Evolutionary conservation across 306 rosid genomes (phyloP).

Genomic region (Phaseolus lunatus): DNA sequence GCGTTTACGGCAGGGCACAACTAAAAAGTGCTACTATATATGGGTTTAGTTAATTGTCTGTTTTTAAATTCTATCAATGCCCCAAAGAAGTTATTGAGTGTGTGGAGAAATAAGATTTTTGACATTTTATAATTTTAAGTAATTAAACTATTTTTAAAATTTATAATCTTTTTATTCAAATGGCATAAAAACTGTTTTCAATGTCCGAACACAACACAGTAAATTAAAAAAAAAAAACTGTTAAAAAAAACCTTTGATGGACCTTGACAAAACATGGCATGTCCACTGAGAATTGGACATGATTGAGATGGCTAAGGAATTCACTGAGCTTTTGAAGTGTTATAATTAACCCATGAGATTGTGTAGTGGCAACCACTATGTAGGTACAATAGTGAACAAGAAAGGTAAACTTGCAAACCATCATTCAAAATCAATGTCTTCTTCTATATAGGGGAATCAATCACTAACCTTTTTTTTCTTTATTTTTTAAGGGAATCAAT

Average conservation of each 20-base stretch:
- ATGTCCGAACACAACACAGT: no score
- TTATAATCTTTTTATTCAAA: no score
- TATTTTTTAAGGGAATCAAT: conserved; percentile 6
- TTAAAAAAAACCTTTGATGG: background rate
- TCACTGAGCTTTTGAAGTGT: background rate
- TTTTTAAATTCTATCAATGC: background rate
- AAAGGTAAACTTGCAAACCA: conserved; percentile 28
- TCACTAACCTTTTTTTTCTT: background rate
- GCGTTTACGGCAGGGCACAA: conserved; percentile 27
- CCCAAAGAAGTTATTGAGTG: background rate
- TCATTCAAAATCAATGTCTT: conserved; percentile 18
- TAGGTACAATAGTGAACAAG: background rate
- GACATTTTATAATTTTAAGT: no score
- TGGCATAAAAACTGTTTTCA: no score
- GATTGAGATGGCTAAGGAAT: background rate
- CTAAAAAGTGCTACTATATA: background rate
- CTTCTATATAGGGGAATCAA: conserved; percentile 33
- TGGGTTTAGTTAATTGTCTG: background rate
- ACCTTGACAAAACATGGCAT: conserved; percentile 24
- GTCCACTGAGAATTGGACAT: background rate
- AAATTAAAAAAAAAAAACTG: no score
- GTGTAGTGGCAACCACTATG: background rate
- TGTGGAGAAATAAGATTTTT: background rate
- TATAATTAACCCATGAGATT: conserved; percentile 18
- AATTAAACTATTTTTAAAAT: no score